Evolutionary conservation across 1,139 yeast species (phyloP).

Genomic region (Yamadazyma spencermartinsiae): DNA sequence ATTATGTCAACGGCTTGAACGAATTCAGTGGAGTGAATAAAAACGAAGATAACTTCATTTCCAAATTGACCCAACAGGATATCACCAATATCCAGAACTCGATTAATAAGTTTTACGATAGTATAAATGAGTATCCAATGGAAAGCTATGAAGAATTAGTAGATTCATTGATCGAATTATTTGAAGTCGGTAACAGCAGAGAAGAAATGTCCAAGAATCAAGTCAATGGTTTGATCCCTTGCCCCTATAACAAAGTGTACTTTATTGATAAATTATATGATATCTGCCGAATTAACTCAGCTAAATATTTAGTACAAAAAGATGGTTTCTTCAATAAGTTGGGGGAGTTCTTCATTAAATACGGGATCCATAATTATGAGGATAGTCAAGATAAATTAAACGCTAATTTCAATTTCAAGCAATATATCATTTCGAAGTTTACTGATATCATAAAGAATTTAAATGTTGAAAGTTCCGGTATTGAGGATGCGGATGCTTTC

Average conservation of each 20-base stretch:
- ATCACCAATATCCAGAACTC: conserved; percentile 54
- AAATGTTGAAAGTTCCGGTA: conserved; percentile 43
- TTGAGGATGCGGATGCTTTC: conserved; percentile 18
- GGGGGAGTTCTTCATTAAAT: conserved; percentile 41
- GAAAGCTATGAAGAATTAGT: conserved; percentile 50
- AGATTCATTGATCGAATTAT: conserved; percentile 42
- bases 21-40: conserved; percentile 29
- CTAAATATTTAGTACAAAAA: conserved; percentile 44
- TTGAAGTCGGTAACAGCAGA: conserved; percentile 8
- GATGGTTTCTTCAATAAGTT: conserved; percentile 49
- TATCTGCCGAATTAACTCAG: conserved; percentile 50
- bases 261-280: conserved; percentile 42
- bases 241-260: conserved; percentile 45
- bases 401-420: conserved; percentile 10
- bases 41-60: conserved; percentile 21
- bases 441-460: conserved; percentile 48
- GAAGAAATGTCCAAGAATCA: not conserved
- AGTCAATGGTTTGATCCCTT: conserved; percentile 13
- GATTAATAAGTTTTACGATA: conserved; percentile 59
- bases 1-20: conserved; percentile 63
- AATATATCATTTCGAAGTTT: conserved; percentile 39
- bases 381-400: conserved; percentile 3
- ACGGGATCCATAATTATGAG: conserved; percentile 26
- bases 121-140: conserved; percentile 54
- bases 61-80: conserved; percentile 44